Evolutionary conservation across 140 eudicot genomes (phyloP), one percentile per base, ranked within the genome.

Genomic region (Senecio squalidus): DNA sequence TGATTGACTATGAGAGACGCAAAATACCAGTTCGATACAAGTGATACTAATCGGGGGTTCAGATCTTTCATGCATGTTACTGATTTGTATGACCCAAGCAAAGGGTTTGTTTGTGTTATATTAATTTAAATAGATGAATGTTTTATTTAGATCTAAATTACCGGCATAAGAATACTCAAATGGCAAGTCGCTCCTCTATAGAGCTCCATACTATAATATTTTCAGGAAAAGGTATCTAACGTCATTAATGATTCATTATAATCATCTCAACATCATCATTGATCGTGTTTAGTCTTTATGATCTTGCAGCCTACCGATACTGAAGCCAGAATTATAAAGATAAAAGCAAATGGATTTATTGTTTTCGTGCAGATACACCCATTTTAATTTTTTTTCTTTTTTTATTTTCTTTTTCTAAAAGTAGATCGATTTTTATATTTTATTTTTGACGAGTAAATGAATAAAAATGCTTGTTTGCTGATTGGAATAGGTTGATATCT

Each of bases 31-130:
- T 90, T 90, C 70, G 81, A 82, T 74, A 87, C 81, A 68, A 74
- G 97, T 66, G 95, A 83, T 80, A 90, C 94, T 69, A 95, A 90
- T 52, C 85, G 97, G 97, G 97, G 95, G 4, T 90, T 90, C 83
- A 83, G 95, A 52, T 83, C 97, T 30, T 90, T 90, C 74, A 85
- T 90, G 95, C 72, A 95, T 51, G 90, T 90, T 56, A 60, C 85
- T 68, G 97, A 90, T 30, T 73, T 85, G 9, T 82, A 85, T 74
- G 97, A 90, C 64, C 97, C 95, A 20, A 64, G 61, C 55, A 89
- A 76, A 76, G 94, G 95, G n/a, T 89, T 22, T 64, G 20, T 28
- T 4, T 24, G n/a, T 21, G 6, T 26, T 17, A n/a, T 20, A 30
- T 4, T 29, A 36, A 36, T 15, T 36, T 4, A 36, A 13, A 2